phyloP scores from a whole-genome alignment of 805 yeast genomes.

The Yamadazyma sp. region DNA sequence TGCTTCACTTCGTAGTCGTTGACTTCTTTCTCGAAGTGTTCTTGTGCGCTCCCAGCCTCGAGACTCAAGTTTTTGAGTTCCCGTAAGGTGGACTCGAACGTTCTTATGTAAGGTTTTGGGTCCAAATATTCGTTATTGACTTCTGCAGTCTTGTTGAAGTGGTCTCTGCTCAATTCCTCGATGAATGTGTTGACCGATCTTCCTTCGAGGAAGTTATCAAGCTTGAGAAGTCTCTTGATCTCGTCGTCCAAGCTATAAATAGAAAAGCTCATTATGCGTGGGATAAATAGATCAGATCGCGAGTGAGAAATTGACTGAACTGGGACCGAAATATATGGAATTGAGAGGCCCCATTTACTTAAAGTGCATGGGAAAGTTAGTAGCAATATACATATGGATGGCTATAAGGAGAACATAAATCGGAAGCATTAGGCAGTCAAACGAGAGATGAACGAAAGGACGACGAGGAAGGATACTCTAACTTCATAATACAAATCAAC shows the following conservation, averaged over 20 bases:
- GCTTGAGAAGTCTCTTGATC: constrained; percentile 52
- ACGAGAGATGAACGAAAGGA: too few species aligned
- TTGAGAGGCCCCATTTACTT: too few species aligned
- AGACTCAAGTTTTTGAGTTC: constrained; percentile 63
- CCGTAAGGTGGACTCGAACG: constrained; percentile 81
- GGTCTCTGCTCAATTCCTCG: constrained; percentile 73
- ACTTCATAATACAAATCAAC: too few species aligned
- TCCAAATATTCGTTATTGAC: constrained; percentile 63
- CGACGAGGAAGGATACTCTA: too few species aligned
- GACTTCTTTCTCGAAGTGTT: constrained; percentile 55
- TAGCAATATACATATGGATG: too few species aligned
- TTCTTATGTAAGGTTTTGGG: constrained; percentile 92
- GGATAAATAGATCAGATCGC: constrained; percentile 3
- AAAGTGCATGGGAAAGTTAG: too few species aligned
- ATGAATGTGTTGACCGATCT: constrained; percentile 76
- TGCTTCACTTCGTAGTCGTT: constrained; percentile 64
- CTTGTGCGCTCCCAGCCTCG: constrained; percentile 53
- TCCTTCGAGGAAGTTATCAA: constrained; percentile 66
- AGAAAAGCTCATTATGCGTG: constrained; percentile 48
- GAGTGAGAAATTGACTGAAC: too few species aligned
- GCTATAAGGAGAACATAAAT: too few species aligned
- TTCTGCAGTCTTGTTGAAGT: constrained; percentile 50
- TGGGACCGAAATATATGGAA: too few species aligned
- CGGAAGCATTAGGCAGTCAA: too few species aligned
- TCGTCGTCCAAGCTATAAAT: constrained; percentile 66